Evolutionary conservation across 345 rosid genomes (phyloP), one percentile per base, ranked within the genome.

Genomic region (Populus deltoides): DNA sequence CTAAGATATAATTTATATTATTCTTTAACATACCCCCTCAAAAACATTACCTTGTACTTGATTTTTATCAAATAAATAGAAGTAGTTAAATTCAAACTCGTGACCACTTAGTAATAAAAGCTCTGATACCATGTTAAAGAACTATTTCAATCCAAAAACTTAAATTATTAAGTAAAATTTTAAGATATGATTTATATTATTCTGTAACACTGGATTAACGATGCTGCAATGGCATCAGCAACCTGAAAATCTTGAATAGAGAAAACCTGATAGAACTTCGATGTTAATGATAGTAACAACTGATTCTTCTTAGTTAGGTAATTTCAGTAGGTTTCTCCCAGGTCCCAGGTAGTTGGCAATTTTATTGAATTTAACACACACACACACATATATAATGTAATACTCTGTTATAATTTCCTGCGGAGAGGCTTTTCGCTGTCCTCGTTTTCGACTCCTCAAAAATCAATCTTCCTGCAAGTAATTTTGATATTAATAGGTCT

Each of bases 1-100:
- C 3, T 3, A 33, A 33, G 0, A 33, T 33, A 33, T 33, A 29
- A 29, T 29, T 29, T 29, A 33, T 33, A 33, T 33, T 4, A 33
- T 33, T 3, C 0, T 33, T 0, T 3, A 0, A 33, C 0, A 33
- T 0, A 3, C 0, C 0, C 5, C 3, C 31, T 31, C 0, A 31
- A 31, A 31, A 31, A 33, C 0, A 33, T 33, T 4, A 33, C 2
- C 0, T 33, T 33, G 0, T 33, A 0, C 2, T 33, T 33, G 0
- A 33, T 33, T 33, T 33, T 33, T 33, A 33, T 33, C 4, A 33
- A 33, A 33, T 33, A 33, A 33, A 33, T 33, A 3, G 0, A 33
- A 0, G 0, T 33, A 0, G 0, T 33, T 5, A 33, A 3, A 33
- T 4, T 33, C 4, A 3, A 33, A 33, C 4, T 33, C 0, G 4